These are phyloP conservation scores for Penicillium steckii DNA, from an alignment of 495 filamentous ascomycete genomes.

Conservation along the genomic window DNA sequence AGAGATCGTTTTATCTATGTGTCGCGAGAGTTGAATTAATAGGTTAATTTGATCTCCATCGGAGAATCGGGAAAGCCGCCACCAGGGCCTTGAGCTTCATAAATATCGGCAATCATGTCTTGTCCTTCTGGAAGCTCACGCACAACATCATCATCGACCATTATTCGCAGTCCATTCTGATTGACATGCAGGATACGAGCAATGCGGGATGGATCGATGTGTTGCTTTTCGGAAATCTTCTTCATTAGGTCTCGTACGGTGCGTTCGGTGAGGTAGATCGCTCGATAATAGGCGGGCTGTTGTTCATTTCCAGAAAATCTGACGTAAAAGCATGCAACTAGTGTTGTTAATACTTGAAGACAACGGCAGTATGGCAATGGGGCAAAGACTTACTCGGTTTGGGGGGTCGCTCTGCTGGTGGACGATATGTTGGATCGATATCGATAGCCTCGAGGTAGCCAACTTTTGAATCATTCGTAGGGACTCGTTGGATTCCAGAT, in stretches of 20 bases:
- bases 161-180: slow-evolving; percentile 70
- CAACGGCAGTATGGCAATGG: background rate
- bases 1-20: background rate
- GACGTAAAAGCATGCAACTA: slow-evolving; percentile 87
- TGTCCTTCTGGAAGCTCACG: slow-evolving; percentile 86
- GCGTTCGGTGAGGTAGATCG: slow-evolving; percentile 79
- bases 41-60: slow-evolving; percentile 42
- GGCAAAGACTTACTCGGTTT: slow-evolving; percentile 60
- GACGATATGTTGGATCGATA: slow-evolving; percentile 80
- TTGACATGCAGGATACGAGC: slow-evolving; percentile 69
- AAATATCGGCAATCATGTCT: slow-evolving; percentile 74
- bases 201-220: slow-evolving; percentile 69
- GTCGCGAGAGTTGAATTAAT: slow-evolving; percentile 23
- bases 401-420: slow-evolving; percentile 66
- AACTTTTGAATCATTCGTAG: slow-evolving; percentile 45
- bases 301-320: slow-evolving; percentile 55
- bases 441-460: slow-evolving; percentile 91
- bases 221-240: slow-evolving; percentile 72
- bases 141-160: slow-evolving; percentile 89
- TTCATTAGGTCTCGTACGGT: slow-evolving; percentile 68
- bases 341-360: slow-evolving; percentile 11
- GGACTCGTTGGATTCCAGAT: slow-evolving; percentile 44
- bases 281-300: slow-evolving; percentile 69
- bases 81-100: slow-evolving; percentile 29
- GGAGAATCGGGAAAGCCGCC: slow-evolving; percentile 15